Evolutionary conservation across 495 filamentous ascomycete genomes (phyloP), one percentile per base, ranked within the genome.

Genomic region (Pseudomonodictys pantanalensis): DNA sequence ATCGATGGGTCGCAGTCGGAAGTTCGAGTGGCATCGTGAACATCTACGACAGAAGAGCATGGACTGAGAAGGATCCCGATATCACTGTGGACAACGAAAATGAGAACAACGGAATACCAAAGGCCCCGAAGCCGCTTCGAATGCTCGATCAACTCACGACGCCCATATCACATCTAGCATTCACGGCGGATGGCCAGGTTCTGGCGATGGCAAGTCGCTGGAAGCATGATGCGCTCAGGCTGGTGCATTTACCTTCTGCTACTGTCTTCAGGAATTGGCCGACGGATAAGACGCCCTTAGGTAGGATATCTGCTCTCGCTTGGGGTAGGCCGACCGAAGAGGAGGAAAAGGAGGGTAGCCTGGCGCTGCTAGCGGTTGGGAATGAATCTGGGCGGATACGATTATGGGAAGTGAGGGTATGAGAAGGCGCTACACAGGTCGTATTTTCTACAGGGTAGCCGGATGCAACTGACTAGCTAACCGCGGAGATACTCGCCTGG

Each of bases 261-360:
- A 95, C 91, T 2, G 91, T 97, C 15, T 98, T 93, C 78, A 83
- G 83, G 66, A 97, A 98, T 73, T 98, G 93, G 93, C 93, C 93
- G 20, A 98, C 93, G 38, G 81, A 82, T 35, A 83, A 85, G 71
- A 98, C 93, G 52, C 92, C 95, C 9, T 69, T 98, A 57, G 95
- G 95, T 0, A 79, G 90, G 29, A 85, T 97, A 50, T 89, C 87
- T 2, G 80, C 85, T 1, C 83, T 96, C 43, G 87, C 89, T 18
- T 91, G 65, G 55, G 71, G 62, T 2, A 53, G 64, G 20, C 57
- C 50, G 22, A 47, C 54, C 12, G 60, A 64, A 10, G 58, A 44
- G 10, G 66, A 60, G n/a, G 82, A 82, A 6, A 79, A 76, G 35
- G 73, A 76, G 49, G 86, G 83, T 28, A 81, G 88, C 65, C 76